Percentiles rank a stretch among this genome's conserved stretches.
Conservation (phyloP, 2,329 filamentous ascomycete species). For the Plenodomus tracheiphilus region DNA sequence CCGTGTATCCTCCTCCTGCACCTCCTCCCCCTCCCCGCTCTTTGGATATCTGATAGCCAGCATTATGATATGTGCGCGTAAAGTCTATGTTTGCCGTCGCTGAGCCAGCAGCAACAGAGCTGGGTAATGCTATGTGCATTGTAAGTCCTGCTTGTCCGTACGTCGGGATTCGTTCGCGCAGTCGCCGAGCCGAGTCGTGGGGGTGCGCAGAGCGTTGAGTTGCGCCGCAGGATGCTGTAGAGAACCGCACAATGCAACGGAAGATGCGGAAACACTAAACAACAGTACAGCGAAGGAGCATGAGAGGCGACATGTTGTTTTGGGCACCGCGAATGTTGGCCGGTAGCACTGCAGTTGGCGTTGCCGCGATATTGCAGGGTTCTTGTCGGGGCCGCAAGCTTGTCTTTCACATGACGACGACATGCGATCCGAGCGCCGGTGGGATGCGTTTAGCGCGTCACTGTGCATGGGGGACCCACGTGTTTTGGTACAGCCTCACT, state of each 20-base stretch:
- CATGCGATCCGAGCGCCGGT: constrained; percentile 11
- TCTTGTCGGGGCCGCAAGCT: constrained; percentile 1
- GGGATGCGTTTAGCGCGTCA: constrained; percentile 17
- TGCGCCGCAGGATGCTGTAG: no score
- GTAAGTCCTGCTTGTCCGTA: neutral
- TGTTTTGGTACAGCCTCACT: neutral
- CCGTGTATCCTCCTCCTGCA: constrained; percentile 22
- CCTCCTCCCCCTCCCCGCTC: constrained; percentile 12
- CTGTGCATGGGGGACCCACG: constrained; percentile 11
- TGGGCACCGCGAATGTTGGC: constrained; percentile 4
- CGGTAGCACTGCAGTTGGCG: constrained; percentile 8
- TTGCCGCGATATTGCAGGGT: constrained; percentile 17
- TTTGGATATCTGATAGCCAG: constrained; percentile 12
- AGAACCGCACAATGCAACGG: neutral
- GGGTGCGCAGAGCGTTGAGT: neutral
- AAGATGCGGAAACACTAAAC: neutral
- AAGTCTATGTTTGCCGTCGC: constrained; percentile 7
- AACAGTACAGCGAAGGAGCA: neutral
- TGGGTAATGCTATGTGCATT: constrained; percentile 30
- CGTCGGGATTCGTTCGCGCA: neutral
- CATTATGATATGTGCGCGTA: constrained; percentile 4
- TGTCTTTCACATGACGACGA: constrained; percentile 23
- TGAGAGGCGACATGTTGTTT: constrained; percentile 4
- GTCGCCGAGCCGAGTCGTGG: neutral
- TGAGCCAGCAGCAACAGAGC: constrained; percentile 28